These are phyloP conservation scores for Penicillium paxilli DNA, from an alignment of 495 filamentous ascomycete species.

Conservation along the genomic window DNA sequence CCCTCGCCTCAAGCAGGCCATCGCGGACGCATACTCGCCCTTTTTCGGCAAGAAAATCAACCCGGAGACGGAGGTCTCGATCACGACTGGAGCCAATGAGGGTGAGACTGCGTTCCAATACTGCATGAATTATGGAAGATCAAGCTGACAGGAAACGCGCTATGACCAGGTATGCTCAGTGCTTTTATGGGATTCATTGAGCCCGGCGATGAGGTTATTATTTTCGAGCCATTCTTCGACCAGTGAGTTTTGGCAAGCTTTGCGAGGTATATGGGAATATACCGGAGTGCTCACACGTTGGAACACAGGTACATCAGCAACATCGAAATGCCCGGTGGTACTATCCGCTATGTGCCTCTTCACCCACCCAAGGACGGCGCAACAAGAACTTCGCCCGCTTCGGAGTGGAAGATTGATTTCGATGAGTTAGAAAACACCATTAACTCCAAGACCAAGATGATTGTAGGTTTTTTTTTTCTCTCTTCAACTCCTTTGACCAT, in stretches of 20 bases:
- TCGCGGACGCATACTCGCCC: constrained; percentile 86
- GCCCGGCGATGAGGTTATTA: constrained; percentile 90
- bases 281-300: background rate
- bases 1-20: constrained; percentile 84
- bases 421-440: constrained; percentile 81
- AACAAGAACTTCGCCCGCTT: constrained; percentile 74
- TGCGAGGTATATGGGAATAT: background rate
- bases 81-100: constrained; percentile 97
- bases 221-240: constrained; percentile 99
- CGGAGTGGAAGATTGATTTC: constrained; percentile 87
- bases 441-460: constrained; percentile 86
- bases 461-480: constrained; percentile 73
- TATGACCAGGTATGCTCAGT: constrained; percentile 64
- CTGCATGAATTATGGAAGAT: background rate
- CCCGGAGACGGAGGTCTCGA: constrained; percentile 87
- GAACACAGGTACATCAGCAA: background rate
- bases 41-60: constrained; percentile 78
- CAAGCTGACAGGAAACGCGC: background rate
- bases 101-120: constrained; percentile 41
- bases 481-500: background rate
- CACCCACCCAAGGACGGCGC: constrained; percentile 87
- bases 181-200: constrained; percentile 99
- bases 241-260: constrained; percentile 61
- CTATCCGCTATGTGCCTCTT: constrained; percentile 88
- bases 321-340: constrained; percentile 96